phyloP scores from a whole-genome alignment of 139 green algal species.

The Auxenochlorella pyrenoidosa region DNA sequence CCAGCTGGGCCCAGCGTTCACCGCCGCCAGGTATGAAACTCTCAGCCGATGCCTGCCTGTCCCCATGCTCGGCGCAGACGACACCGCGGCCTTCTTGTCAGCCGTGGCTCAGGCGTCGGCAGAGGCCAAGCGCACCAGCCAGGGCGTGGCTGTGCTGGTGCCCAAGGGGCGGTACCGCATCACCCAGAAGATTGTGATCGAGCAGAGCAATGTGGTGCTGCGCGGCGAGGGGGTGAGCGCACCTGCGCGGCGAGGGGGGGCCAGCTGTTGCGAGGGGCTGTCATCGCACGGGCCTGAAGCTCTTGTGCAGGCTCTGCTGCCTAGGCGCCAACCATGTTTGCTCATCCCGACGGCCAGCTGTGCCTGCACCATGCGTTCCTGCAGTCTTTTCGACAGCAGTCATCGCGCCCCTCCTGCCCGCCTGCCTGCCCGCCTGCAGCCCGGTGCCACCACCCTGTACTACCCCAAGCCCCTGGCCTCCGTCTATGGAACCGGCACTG shows the following conservation, averaged over 20 bases:
- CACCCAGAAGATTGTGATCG: constrained; percentile 14
- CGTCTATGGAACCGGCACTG: constrained; percentile 2
- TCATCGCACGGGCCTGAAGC: no score
- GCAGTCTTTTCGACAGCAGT: background rate
- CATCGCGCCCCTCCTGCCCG: background rate
- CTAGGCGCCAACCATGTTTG: no score
- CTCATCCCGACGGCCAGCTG: background rate
- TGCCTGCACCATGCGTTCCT: background rate
- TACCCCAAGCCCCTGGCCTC: background rate
- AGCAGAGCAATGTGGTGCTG: constrained; percentile 6
- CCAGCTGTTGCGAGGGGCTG: no score
- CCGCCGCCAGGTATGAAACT: background rate
- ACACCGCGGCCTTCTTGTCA: background rate
- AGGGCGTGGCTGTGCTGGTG: constrained; percentile 16
- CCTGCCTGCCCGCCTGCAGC: no score
- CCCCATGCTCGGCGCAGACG: background rate
- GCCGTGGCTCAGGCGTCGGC: background rate
- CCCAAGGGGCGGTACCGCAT: constrained; percentile 9
- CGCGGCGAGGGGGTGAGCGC: constrained; percentile 21
- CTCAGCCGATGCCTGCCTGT: background rate
- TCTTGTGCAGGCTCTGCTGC: background rate
- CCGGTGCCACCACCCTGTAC: background rate
- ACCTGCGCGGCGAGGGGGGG: no score
- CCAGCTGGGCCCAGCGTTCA: no score
- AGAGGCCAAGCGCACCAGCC: background rate